Conservation (phyloP, 2,329 filamentous ascomycete genomes). For the Westerdykella aurantiaca region DNA sequence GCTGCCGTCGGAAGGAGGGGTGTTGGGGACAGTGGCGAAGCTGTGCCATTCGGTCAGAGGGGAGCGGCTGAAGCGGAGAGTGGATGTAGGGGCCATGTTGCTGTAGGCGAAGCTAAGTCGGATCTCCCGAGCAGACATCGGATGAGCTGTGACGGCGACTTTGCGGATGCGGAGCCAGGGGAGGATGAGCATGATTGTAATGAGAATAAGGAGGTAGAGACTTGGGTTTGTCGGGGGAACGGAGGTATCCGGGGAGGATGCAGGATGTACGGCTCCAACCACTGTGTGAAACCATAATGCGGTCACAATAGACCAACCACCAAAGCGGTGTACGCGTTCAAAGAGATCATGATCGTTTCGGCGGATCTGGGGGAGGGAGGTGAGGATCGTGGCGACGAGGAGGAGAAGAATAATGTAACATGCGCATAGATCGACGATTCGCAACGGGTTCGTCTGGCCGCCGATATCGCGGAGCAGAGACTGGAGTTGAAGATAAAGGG, state of each 20-base stretch:
- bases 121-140: neutral
- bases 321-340: slow-evolving; percentile 32
- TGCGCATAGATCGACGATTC: slow-evolving; percentile 10
- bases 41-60: slow-evolving; percentile 21
- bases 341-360: slow-evolving; percentile 26
- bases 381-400: slow-evolving; percentile 19
- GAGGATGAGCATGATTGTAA: slow-evolving; percentile 60
- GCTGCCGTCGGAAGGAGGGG: too few relatives aligned
- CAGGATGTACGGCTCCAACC: slow-evolving; percentile 2
- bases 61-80: neutral
- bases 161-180: slow-evolving; percentile 69
- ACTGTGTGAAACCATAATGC: slow-evolving; percentile 46
- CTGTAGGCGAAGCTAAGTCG: neutral
- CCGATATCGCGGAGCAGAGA: slow-evolving; percentile 9
- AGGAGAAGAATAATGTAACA: slow-evolving; percentile 16
- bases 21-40: slow-evolving; percentile 18
- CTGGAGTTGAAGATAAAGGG: slow-evolving; percentile 26
- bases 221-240: slow-evolving; percentile 9
- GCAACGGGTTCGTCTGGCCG: slow-evolving; percentile 8
- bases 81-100: neutral
- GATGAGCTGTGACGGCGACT: slow-evolving; percentile 33
- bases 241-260: neutral
- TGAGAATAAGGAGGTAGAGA: slow-evolving; percentile 63
- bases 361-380: slow-evolving; percentile 21
- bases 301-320: slow-evolving; percentile 26